phyloP scores from a whole-genome alignment of 768 basidiomycete species.

The Leccinum subtestaceum region DNA sequence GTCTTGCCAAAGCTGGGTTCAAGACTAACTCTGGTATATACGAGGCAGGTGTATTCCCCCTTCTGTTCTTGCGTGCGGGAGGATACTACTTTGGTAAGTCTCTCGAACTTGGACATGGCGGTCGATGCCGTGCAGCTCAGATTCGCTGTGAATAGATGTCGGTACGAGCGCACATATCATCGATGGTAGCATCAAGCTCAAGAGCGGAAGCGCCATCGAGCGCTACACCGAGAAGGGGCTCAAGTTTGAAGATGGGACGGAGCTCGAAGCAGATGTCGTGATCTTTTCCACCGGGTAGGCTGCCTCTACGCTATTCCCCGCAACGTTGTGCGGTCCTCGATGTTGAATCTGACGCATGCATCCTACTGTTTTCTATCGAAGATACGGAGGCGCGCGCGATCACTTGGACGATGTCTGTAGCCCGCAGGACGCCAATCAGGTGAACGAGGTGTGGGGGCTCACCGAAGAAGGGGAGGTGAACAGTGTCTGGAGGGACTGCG shows the following conservation, averaged over 20 bases:
- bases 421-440: conserved; percentile 41
- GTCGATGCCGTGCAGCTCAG: neutral
- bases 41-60: conserved; percentile 31
- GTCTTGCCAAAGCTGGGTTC: conserved; percentile 38
- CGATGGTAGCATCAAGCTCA: conserved; percentile 50
- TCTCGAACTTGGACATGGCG: neutral
- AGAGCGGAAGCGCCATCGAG: conserved; percentile 38
- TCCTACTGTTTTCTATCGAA: conserved; percentile 16
- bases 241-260: conserved; percentile 29
- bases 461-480: conserved; percentile 61
- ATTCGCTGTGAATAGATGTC: conserved; percentile 20
- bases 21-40: conserved; percentile 36
- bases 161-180: conserved; percentile 45
- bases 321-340: neutral
- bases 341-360: neutral
- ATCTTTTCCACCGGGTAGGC: conserved; percentile 32
- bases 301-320: neutral
- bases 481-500: conserved; percentile 34
- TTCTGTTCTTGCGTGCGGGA: conserved; percentile 30
- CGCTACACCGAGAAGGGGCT: conserved; percentile 33
- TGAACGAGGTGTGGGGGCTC: conserved; percentile 58
- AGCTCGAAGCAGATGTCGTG: conserved; percentile 33
- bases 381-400: conserved; percentile 45
- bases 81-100: conserved; percentile 41
- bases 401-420: conserved; percentile 44